These are phyloP conservation scores for Plantago coronopus DNA, from an alignment of 305 asterid genomes.

Conservation along the genomic window DNA sequence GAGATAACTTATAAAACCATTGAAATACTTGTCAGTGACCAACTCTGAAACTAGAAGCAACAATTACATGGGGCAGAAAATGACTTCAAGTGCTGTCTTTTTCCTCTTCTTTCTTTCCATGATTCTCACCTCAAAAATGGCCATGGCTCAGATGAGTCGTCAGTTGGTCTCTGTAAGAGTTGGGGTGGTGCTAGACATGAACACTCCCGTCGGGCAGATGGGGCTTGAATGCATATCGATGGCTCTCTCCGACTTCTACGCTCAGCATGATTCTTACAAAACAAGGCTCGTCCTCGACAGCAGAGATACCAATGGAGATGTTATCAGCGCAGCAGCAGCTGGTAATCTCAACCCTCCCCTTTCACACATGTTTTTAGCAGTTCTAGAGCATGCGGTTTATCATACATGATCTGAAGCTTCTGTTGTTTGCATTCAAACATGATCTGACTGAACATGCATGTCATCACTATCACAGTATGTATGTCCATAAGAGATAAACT, in stretches of 20 bases:
- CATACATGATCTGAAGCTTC: too few relatives aligned
- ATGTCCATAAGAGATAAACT: too few relatives aligned
- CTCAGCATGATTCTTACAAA: conserved; percentile 24
- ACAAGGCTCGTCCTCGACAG: conserved; percentile 36
- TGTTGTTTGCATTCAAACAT: too few relatives aligned
- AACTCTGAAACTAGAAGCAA: too few relatives aligned
- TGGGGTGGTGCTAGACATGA: conserved; percentile 50
- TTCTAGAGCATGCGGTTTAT: too few relatives aligned
- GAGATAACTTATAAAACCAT: too few relatives aligned
- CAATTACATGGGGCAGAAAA: conserved; percentile 18
- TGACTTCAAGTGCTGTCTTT: not conserved
- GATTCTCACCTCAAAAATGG: conserved; percentile 1
- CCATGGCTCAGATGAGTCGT: conserved; percentile 25
- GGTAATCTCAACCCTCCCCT: conserved; percentile 25
- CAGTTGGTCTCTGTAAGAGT: conserved; percentile 34
- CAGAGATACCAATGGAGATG: conserved; percentile 38
- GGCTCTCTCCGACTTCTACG: conserved; percentile 55
- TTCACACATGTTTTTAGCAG: not conserved
- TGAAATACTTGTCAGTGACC: too few relatives aligned
- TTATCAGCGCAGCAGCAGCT: conserved; percentile 49
- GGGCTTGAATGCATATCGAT: conserved; percentile 39
- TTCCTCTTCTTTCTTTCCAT: conserved; percentile 1
- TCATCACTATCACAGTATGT: too few relatives aligned
- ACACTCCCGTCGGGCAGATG: conserved; percentile 31
- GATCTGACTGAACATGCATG: too few relatives aligned